Percentiles rank a stretch among this genome's conserved stretches.
phyloP scores from a whole-genome alignment of 108 stramenopile species.

The Tribonema minus region DNA sequence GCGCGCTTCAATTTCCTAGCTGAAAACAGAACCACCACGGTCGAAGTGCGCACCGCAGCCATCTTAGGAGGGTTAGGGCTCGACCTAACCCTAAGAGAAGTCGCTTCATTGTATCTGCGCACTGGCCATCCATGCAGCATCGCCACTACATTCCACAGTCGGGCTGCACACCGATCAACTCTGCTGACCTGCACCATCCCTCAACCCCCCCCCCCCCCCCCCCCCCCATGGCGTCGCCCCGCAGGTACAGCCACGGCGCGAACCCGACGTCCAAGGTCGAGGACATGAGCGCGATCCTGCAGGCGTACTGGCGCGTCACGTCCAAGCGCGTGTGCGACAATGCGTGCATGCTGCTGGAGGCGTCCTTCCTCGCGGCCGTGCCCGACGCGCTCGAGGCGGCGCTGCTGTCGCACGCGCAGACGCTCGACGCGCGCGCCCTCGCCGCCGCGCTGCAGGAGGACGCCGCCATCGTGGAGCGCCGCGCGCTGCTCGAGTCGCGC shows the following conservation, averaged over 20 bases:
- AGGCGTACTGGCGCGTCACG: slow-evolving; percentile 50
- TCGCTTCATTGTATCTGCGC: too few relatives aligned
- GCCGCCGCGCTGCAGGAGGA: slow-evolving; percentile 3
- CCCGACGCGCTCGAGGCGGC: slow-evolving; percentile 26
- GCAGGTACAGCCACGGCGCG: slow-evolving; percentile 15
- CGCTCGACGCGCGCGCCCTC: not conserved
- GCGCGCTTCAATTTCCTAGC: too few relatives aligned
- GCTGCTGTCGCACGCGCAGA: slow-evolving; percentile 10
- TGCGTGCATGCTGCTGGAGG: slow-evolving; percentile 48
- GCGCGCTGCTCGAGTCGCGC: slow-evolving; percentile 16
- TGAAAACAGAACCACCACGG: too few relatives aligned
- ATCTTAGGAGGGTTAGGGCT: too few relatives aligned
- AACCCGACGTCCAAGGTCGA: slow-evolving; percentile 32
- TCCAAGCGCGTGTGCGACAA: slow-evolving; percentile 48
- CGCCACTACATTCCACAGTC: too few relatives aligned
- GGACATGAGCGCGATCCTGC: slow-evolving; percentile 37
- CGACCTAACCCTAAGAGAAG: too few relatives aligned
- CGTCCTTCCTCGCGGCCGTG: slow-evolving; percentile 17
- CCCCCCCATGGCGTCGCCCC: too few relatives aligned
- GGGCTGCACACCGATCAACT: too few relatives aligned
- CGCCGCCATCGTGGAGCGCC: slow-evolving; percentile 26
- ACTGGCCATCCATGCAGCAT: too few relatives aligned
- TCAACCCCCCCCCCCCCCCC: too few relatives aligned
- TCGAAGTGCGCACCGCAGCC: too few relatives aligned
- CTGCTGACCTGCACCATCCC: too few relatives aligned